Conservation (phyloP, 257 asterid genomes). For the Solanum chilense region DNA sequence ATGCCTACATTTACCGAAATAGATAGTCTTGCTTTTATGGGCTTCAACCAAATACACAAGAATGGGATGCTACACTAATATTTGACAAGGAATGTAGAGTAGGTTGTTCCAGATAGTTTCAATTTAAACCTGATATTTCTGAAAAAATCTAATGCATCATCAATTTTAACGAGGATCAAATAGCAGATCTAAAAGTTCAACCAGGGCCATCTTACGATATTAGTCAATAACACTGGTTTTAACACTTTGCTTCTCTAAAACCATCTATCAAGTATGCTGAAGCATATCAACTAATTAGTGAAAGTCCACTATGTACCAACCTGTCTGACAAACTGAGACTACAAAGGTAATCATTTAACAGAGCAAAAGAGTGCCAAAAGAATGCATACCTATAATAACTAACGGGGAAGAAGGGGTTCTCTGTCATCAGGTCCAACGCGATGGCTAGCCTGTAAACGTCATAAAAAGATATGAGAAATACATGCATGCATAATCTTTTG, state of each 20-base stretch:
- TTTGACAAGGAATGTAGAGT: neutral
- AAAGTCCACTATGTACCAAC: neutral
- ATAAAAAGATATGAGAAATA: neutral
- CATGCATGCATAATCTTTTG: neutral
- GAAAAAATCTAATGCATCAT: neutral
- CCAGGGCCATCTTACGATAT: neutral
- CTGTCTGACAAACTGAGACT: neutral
- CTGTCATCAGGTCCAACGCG: conserved; percentile 1
- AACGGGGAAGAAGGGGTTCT: conserved; percentile 7
- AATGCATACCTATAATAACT: neutral
- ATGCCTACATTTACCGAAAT: neutral
- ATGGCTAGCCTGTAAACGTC: neutral
- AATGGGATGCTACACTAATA: neutral
- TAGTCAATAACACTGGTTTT: neutral
- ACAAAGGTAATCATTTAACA: neutral
- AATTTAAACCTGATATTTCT: neutral
- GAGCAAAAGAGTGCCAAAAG: neutral
- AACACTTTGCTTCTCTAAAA: neutral
- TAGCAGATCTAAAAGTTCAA: neutral
- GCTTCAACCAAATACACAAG: neutral
- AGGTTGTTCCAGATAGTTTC: neutral
- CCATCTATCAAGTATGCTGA: neutral
- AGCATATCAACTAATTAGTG: neutral
- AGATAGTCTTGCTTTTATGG: neutral
- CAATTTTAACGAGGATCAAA: neutral